Percentiles rank a stretch among this genome's conserved stretches.
phyloP scores from a whole-genome alignment of 257 asterid genomes.

The Nicotiana paniculata region DNA sequence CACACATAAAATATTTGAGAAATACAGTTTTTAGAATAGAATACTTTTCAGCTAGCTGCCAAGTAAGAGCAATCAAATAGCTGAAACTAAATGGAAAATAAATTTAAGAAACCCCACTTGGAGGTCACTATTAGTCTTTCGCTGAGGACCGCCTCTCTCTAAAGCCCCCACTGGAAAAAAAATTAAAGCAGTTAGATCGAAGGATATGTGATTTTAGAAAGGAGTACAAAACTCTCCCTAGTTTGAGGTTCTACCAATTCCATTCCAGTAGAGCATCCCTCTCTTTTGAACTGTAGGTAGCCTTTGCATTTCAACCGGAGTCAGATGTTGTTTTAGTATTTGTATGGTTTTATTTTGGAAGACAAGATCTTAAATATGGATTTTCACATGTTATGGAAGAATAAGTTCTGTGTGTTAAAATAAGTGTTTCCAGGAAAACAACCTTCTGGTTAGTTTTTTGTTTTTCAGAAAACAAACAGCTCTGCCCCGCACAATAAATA shows the following conservation, averaged over 20 bases:
- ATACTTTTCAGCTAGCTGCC: neutral
- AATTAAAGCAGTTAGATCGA: neutral
- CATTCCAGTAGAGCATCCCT: neutral
- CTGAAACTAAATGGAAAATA: neutral
- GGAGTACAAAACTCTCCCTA: neutral
- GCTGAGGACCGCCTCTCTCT: neutral
- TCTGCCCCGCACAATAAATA: neutral
- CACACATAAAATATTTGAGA: neutral
- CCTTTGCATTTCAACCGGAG: neutral
- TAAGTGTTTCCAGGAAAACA: neutral
- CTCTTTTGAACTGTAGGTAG: neutral
- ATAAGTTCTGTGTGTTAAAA: neutral
- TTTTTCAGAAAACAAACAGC: neutral
- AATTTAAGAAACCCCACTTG: neutral
- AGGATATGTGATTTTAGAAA: neutral
- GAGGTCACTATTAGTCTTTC: neutral
- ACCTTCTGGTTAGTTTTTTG: neutral
- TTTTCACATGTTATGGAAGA: neutral
- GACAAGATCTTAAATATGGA: neutral
- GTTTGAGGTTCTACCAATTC: neutral
- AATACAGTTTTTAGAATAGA: neutral
- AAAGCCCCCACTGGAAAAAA: neutral
- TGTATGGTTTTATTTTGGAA: neutral
- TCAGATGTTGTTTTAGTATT: neutral
- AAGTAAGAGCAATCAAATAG: conserved; percentile 1